Conservation (phyloP, 2,329 filamentous ascomycete genomes). For the Bipolaris sorokiniana region DNA sequence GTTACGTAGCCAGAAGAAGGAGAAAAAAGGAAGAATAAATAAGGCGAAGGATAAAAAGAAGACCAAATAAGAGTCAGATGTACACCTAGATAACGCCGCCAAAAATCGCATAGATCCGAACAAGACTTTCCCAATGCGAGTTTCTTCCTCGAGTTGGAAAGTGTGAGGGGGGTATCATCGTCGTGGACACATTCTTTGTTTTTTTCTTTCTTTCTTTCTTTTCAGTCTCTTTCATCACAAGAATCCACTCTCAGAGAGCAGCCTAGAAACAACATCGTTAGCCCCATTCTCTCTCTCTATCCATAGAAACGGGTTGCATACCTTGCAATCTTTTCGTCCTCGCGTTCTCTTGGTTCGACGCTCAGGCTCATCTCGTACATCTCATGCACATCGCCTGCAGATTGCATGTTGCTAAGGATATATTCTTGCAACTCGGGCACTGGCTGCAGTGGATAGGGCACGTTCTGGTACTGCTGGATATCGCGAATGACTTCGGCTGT, state of each 20-base stretch:
- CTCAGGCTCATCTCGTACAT: constrained; percentile 98
- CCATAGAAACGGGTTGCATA: constrained; percentile 52
- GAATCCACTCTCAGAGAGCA: constrained; percentile 63
- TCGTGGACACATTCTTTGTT: constrained; percentile 12
- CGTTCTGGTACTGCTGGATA: constrained; percentile 98
- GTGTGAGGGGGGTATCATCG: constrained; percentile 36
- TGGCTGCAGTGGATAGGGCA: constrained; percentile 88
- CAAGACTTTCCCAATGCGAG: constrained; percentile 20
- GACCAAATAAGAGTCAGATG: not conserved
- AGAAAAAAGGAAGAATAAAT: not conserved
- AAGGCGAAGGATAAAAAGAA: not conserved
- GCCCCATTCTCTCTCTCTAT: constrained; percentile 8
- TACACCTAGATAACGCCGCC: not conserved
- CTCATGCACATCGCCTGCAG: constrained; percentile 93
- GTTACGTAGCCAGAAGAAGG: not conserved
- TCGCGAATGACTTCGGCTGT: constrained; percentile 98
- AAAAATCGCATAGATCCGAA: constrained; percentile 6
- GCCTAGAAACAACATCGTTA: constrained; percentile 44
- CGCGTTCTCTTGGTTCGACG: constrained; percentile 91
- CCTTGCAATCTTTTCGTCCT: constrained; percentile 99
- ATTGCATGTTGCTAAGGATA: constrained; percentile 94
- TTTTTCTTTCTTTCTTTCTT: not conserved
- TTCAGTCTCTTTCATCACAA: constrained; percentile 48
- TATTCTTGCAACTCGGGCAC: constrained; percentile 95
- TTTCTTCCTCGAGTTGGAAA: constrained; percentile 26